These are phyloP conservation scores for Cladophialophora immunda DNA, from an alignment of 2,329 filamentous ascomycete species.

Conservation along the genomic window DNA sequence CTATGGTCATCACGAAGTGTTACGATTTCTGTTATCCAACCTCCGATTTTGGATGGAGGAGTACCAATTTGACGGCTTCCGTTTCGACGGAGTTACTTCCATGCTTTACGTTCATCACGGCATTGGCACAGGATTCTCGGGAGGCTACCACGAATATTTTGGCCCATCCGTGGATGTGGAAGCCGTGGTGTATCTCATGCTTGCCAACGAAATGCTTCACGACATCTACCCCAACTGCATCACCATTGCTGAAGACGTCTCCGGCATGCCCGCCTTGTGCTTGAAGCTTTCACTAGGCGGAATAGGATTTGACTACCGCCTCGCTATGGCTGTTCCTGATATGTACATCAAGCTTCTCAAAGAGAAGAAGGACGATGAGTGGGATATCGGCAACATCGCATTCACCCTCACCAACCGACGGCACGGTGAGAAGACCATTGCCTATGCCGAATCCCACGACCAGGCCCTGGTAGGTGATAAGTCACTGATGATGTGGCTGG, in stretches of 20 bases:
- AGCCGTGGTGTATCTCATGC: slow-evolving; percentile 91
- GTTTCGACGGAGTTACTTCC: slow-evolving; percentile 97
- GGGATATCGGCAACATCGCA: slow-evolving; percentile 86
- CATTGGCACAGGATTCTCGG: slow-evolving; percentile 97
- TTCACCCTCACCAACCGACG: slow-evolving; percentile 91
- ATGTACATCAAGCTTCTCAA: slow-evolving; percentile 99
- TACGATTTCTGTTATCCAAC: slow-evolving; percentile 96
- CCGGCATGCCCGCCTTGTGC: slow-evolving; percentile 97
- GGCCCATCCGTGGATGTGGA: slow-evolving; percentile 89
- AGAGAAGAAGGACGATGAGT: slow-evolving; percentile 87
- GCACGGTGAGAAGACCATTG: slow-evolving; percentile 97
- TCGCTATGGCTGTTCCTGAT: slow-evolving; percentile 97
- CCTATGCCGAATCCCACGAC: slow-evolving; percentile 96
- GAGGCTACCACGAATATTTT: slow-evolving; percentile 98
- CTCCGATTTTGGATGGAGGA: slow-evolving; percentile 99
- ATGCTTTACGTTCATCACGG: slow-evolving; percentile 98
- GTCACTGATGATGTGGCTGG: slow-evolving; percentile 96
- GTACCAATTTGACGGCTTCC: slow-evolving; percentile 94
- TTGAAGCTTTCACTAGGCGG: slow-evolving; percentile 84
- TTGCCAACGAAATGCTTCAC: slow-evolving; percentile 96
- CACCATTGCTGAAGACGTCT: slow-evolving; percentile 96
- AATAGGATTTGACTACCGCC: slow-evolving; percentile 94
- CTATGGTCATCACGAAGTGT: slow-evolving; percentile 91
- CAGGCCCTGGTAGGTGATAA: slow-evolving; percentile 98
- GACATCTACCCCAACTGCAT: slow-evolving; percentile 86